phyloP scores from a whole-genome alignment of 345 rosid species.

The Sapria himalayana region DNA sequence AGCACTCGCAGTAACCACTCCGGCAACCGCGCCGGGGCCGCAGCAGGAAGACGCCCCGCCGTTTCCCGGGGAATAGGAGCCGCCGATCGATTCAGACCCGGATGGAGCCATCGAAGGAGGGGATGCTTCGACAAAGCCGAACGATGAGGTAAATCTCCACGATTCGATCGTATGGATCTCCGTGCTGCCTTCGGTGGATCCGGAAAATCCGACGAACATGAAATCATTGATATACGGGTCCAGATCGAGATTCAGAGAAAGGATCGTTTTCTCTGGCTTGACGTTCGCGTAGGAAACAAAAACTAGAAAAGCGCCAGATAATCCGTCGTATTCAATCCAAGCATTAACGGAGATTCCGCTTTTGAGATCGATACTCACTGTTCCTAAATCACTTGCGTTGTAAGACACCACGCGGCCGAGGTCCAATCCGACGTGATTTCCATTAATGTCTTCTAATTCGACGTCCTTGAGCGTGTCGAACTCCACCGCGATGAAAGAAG shows the following conservation, averaged over 20 bases:
- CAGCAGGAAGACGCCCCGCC: conserved; percentile 38
- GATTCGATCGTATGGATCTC: conserved; percentile 81
- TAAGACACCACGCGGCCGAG: conserved; percentile 60
- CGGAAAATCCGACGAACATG: conserved; percentile 95
- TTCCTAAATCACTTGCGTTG: conserved; percentile 41
- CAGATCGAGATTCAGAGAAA: conserved; percentile 42
- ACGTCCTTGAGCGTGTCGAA: conserved; percentile 91
- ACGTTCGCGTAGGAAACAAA: conserved; percentile 68
- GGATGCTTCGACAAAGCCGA: conserved; percentile 32
- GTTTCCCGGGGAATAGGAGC: conserved; percentile 17
- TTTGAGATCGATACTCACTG: conserved; percentile 58
- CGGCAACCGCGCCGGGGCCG: conserved; percentile 88
- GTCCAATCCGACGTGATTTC: conserved; percentile 93
- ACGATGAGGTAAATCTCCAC: conserved; percentile 85
- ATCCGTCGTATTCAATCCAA: conserved; percentile 70
- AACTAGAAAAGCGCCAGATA: conserved; percentile 20
- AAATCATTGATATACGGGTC: conserved; percentile 59
- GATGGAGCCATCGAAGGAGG: conserved; percentile 45
- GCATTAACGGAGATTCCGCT: conserved; percentile 72
- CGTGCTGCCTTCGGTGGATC: conserved; percentile 96
- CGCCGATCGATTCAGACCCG: conserved; percentile 10
- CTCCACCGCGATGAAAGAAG: conserved; percentile 72
- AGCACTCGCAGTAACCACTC: conserved; percentile 84
- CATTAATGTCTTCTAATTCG: conserved; percentile 62
- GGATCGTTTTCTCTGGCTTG: conserved; percentile 52